Percentiles rank a stretch among this genome's conserved stretches.
phyloP scores from a whole-genome alignment of 139 green algal species.

The Chlamydomonas schloesseri region DNA sequence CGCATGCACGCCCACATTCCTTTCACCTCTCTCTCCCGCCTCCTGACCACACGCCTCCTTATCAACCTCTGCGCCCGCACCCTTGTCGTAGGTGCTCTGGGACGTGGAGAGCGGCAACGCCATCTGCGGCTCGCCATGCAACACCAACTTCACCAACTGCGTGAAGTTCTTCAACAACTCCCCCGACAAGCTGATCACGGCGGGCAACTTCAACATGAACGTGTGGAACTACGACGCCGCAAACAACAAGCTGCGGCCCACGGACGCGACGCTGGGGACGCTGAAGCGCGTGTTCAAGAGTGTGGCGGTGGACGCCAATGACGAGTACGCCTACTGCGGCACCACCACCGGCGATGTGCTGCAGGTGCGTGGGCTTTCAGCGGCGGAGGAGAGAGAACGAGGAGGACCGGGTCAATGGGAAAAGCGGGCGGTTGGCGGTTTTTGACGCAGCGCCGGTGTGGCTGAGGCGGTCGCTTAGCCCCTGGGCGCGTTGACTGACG shows the following conservation, averaged over 20 bases:
- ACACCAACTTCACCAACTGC: slow-evolving; percentile 72
- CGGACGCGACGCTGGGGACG: slow-evolving; percentile 77
- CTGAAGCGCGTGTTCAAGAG: slow-evolving; percentile 75
- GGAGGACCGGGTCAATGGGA: no score
- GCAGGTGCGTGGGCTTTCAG: slow-evolving; percentile 59
- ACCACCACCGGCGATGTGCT: slow-evolving; percentile 85
- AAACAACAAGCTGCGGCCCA: slow-evolving; percentile 80
- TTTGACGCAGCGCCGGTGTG: no score
- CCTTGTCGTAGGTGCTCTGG: slow-evolving; percentile 92
- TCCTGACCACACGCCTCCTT: no score
- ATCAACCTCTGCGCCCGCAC: not conserved
- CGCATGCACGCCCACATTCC: no score
- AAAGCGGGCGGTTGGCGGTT: no score
- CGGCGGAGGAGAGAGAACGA: no score
- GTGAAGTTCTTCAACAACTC: slow-evolving; percentile 84
- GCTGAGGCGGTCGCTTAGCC: no score
- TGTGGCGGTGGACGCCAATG: slow-evolving; percentile 71
- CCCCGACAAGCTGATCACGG: slow-evolving; percentile 77
- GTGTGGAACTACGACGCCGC: slow-evolving; percentile 84
- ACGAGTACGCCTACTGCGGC: slow-evolving; percentile 81
- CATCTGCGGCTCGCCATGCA: slow-evolving; percentile 85
- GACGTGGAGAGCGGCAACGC: slow-evolving; percentile 80
- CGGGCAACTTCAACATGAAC: slow-evolving; percentile 76
- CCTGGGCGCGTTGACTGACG: no score
- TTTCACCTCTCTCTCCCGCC: no score